Conservation (phyloP, 1,139 yeast genomes). For the Diutina siamensis region DNA sequence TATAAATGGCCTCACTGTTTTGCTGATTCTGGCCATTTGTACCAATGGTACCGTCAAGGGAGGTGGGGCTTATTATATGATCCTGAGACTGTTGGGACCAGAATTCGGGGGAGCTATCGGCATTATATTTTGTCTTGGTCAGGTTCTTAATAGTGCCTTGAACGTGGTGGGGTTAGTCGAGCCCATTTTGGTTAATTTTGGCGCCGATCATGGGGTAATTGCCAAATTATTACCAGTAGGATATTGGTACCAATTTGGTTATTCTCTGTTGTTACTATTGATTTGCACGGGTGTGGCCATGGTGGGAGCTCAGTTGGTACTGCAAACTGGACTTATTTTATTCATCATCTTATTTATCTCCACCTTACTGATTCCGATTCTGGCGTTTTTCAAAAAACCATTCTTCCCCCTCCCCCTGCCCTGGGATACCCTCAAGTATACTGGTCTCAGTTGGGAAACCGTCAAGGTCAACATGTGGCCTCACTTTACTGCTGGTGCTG, state of each 20-base stretch:
- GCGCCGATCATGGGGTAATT: conserved; percentile 44
- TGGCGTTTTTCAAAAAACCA: conserved; percentile 55
- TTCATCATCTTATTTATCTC: conserved; percentile 61
- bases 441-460: conserved; percentile 66
- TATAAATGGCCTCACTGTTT: conserved; percentile 56
- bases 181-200: conserved; percentile 60
- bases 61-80: conserved; percentile 80
- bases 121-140: conserved; percentile 65
- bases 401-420: conserved; percentile 34
- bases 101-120: conserved; percentile 84
- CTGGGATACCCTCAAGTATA: conserved; percentile 38
- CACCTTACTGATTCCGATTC: conserved; percentile 73
- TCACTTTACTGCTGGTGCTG: conserved; percentile 78
- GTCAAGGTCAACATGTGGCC: conserved; percentile 61
- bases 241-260: conserved; percentile 43
- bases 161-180: conserved; percentile 75
- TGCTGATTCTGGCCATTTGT: conserved; percentile 68
- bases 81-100: conserved; percentile 67
- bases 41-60: conserved; percentile 78
- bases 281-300: conserved; percentile 69
- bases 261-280: conserved; percentile 56
- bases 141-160: conserved; percentile 61
- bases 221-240: conserved; percentile 40
- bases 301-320: conserved; percentile 74
- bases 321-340: conserved; percentile 69